Conservation (phyloP, 2,329 filamentous ascomycete genomes). For the Verticillium dahliae region DNA sequence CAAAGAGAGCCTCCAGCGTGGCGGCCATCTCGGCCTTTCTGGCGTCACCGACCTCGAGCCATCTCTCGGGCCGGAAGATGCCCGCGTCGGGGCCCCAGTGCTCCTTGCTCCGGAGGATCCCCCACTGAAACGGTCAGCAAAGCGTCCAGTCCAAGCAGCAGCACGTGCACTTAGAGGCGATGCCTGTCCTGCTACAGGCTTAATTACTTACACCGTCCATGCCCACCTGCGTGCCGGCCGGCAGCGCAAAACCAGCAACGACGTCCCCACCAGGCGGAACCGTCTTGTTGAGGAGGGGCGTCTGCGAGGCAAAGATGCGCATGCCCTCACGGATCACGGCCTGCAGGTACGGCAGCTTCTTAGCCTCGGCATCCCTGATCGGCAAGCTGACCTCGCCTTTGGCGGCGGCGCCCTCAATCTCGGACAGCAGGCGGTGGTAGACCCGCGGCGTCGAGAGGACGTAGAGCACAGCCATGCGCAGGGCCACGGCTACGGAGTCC, state of each 20-base stretch:
- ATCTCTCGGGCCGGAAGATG: constrained; percentile 49
- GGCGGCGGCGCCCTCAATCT: constrained; percentile 35
- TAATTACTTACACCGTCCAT: constrained; percentile 5
- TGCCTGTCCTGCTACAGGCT: not conserved
- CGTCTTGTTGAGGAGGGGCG: constrained; percentile 42
- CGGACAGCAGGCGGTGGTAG: constrained; percentile 30
- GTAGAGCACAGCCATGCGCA: constrained; percentile 48
- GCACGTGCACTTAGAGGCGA: constrained; percentile 19
- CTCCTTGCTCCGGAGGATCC: constrained; percentile 11
- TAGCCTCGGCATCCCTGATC: constrained; percentile 39
- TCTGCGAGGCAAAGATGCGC: constrained; percentile 48
- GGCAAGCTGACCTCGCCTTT: constrained; percentile 25
- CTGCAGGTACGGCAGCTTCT: constrained; percentile 46
- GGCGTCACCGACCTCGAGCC: constrained; percentile 31
- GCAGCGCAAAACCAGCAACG: constrained; percentile 43
- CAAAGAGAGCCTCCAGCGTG: constrained; percentile 36
- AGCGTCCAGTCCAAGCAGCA: not conserved
- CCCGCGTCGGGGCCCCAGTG: constrained; percentile 51
- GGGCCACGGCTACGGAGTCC: constrained; percentile 54
- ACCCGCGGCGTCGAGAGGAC: constrained; percentile 37
- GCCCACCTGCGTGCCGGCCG: constrained; percentile 45
- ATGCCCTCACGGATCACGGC: constrained; percentile 51
- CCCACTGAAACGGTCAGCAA: constrained; percentile 10
- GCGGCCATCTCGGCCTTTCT: constrained; percentile 25
- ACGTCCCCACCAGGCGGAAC: constrained; percentile 45